phyloP scores from a whole-genome alignment of 352 stramenopile species.

The Phytophthora quininea region DNA sequence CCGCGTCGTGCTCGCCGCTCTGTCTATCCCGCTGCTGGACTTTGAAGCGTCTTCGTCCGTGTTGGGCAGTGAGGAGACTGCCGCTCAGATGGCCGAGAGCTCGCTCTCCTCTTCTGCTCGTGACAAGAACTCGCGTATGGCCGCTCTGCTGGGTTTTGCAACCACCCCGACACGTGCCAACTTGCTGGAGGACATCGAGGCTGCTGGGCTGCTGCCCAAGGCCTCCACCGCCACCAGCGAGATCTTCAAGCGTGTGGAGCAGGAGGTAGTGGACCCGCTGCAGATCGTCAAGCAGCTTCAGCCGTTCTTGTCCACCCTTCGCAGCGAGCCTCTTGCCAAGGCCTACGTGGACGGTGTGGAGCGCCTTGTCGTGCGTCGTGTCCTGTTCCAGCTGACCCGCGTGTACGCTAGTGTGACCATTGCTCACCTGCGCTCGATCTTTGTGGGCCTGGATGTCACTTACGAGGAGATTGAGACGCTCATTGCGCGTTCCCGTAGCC shows the following conservation, averaged over 20 bases:
- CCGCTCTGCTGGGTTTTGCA: conserved; percentile 91
- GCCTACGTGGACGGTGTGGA: conserved; percentile 68
- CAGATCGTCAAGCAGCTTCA: conserved; percentile 78
- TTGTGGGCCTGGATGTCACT: conserved; percentile 70
- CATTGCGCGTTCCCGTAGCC: conserved; percentile 80
- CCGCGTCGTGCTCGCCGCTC: conserved; percentile 91
- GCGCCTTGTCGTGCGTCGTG: conserved; percentile 73
- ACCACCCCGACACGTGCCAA: conserved; percentile 89
- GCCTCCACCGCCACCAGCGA: conserved; percentile 59
- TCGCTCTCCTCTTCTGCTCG: conserved; percentile 61
- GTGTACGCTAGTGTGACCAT: conserved; percentile 91
- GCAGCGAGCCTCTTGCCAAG: conserved; percentile 46
- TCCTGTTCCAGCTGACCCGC: conserved; percentile 86
- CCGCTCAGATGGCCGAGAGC: conserved; percentile 42
- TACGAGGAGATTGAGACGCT: conserved; percentile 89
- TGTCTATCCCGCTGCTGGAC: conserved; percentile 92
- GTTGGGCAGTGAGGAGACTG: conserved; percentile 57
- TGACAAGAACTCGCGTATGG: conserved; percentile 95
- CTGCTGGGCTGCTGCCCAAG: conserved; percentile 68
- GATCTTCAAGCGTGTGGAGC: conserved; percentile 76
- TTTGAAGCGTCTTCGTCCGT: conserved; percentile 67
- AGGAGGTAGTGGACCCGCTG: conserved; percentile 74
- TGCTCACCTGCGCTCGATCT: conserved; percentile 87
- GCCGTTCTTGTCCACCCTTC: conserved; percentile 58
- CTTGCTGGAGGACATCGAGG: conserved; percentile 91